Percentiles rank a stretch among this genome's conserved stretches.
Conservation (phyloP, 192 early-diverging fungal genomes). For the Coemansia sp. region DNA sequence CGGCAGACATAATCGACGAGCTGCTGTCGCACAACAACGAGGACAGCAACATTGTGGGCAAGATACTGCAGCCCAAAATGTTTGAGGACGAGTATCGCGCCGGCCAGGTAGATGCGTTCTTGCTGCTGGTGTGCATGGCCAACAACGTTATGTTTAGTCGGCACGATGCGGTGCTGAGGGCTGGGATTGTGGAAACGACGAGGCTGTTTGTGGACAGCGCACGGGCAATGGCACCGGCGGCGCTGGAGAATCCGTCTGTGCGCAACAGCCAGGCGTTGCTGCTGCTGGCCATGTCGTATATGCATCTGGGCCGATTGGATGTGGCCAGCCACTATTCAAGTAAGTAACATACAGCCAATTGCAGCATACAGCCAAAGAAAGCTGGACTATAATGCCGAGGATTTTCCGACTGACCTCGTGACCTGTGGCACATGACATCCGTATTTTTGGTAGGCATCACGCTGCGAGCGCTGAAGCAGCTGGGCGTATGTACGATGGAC, state of each 20-base stretch:
- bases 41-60: conserved; percentile 45
- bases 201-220: conserved; percentile 32
- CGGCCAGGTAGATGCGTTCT: conserved; percentile 17
- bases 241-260: conserved; percentile 30
- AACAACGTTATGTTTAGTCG: conserved; percentile 44
- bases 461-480: conserved; percentile 41
- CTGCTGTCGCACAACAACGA: conserved; percentile 24
- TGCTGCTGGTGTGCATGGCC: conserved; percentile 38
- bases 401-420: neutral
- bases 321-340: conserved; percentile 45
- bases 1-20: conserved; percentile 37
- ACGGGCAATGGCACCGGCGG: conserved; percentile 31
- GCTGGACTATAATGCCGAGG: neutral
- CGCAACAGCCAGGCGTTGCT: conserved; percentile 29
- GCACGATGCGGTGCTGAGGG: conserved; percentile 23
- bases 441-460: conserved; percentile 24
- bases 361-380: neutral
- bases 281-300: conserved; percentile 33
- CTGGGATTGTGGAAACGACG: conserved; percentile 16
- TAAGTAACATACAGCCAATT: conserved; percentile 20
- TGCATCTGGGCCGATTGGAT: conserved; percentile 37
- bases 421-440: neutral
- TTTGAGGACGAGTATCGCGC: conserved; percentile 15
- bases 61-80: conserved; percentile 36
- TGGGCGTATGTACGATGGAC: conserved; percentile 46